These are phyloP conservation scores for Anthostomella pinea DNA, from an alignment of 2,329 filamentous ascomycete genomes.

Conservation along the genomic window DNA sequence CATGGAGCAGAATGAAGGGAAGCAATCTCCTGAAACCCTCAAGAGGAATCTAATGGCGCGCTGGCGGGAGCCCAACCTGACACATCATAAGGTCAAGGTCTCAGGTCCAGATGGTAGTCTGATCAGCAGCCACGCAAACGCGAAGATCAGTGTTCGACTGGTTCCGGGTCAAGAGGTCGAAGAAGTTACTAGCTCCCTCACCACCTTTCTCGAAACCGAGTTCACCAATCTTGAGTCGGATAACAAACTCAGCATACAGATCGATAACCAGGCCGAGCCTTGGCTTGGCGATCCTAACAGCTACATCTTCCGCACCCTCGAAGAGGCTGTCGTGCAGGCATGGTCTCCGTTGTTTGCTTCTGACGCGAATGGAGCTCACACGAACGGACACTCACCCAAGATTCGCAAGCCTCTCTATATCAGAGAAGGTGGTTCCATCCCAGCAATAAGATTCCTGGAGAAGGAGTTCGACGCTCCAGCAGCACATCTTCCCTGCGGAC, in stretches of 20 bases:
- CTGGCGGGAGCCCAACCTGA: constrained; percentile 93
- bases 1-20: constrained; percentile 65
- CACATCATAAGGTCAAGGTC: constrained; percentile 88
- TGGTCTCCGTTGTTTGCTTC: constrained; percentile 63
- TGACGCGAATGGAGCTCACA: constrained; percentile 18
- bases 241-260: constrained; percentile 76
- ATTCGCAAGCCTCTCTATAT: constrained; percentile 78
- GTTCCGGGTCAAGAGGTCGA: constrained; percentile 91
- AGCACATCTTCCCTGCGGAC: constrained; percentile 89
- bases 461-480: constrained; percentile 91
- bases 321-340: constrained; percentile 77
- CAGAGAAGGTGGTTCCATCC: constrained; percentile 91
- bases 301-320: constrained; percentile 84
- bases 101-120: constrained; percentile 90
- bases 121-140: constrained; percentile 85
- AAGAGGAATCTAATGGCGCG: constrained; percentile 85
- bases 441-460: constrained; percentile 88
- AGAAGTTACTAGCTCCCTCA: constrained; percentile 67
- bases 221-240: constrained; percentile 75
- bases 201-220: constrained; percentile 63
- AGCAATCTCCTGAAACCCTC: constrained; percentile 61
- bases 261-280: constrained; percentile 91
- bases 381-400: constrained; percentile 30
- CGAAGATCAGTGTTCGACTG: constrained; percentile 83
- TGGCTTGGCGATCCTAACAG: constrained; percentile 94